Base-by-base conservation (phyloP, 768 basidiomycete species). In the Russula emetica region DNA sequence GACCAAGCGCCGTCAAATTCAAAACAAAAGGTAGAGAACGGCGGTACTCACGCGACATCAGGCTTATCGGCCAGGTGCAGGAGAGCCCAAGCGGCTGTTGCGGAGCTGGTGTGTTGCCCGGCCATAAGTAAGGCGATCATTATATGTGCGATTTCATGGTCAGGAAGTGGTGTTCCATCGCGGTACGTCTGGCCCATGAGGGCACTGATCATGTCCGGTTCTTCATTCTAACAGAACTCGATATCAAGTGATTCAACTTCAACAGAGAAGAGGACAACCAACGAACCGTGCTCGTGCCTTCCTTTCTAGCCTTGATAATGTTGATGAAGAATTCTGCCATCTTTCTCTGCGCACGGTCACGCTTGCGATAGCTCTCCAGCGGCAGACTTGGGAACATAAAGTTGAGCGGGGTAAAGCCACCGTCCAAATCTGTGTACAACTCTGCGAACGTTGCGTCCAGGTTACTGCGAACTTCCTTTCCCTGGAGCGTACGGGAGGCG, bases 81-180 rank as follows among this genome's bases (percentile, higher is more conserved):
- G 44, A 98, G 79, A 18, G 87, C 73, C 97, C 97, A 99, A 11
- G 94, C 88, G 36, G 86, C 86, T 24, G 92, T 88, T 2, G 97
- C 88, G 16, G 97, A 97, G 70, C 90, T 92, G 0, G 97, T 99
- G 76, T 99, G 97, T 77, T 99, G 97, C 44, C 97, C 97, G 50
- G 97, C 97, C 97, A 99, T 98, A 67, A 99, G 86, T 52, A 99
- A 83, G 18, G 97, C 97, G 71, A 98, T 99, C 88, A 99, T 86
- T 72, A 99, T 95, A 73, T 98, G 97, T 0, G 97, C 94, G 64
- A 98, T 89, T 74, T 98, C 93, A 69, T 90, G 87, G 72, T 99
- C 94, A 65, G 80, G 82, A 45, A 98, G 80, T 2, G 80, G 72
- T 51, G 82, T 79, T 61, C 97, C 97, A 69, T 83, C 81, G 67